Evolutionary conservation across 2,329 filamentous ascomycete species (phyloP), one percentile per base, ranked within the genome.

Genomic region (Diaporthe caulivora): DNA sequence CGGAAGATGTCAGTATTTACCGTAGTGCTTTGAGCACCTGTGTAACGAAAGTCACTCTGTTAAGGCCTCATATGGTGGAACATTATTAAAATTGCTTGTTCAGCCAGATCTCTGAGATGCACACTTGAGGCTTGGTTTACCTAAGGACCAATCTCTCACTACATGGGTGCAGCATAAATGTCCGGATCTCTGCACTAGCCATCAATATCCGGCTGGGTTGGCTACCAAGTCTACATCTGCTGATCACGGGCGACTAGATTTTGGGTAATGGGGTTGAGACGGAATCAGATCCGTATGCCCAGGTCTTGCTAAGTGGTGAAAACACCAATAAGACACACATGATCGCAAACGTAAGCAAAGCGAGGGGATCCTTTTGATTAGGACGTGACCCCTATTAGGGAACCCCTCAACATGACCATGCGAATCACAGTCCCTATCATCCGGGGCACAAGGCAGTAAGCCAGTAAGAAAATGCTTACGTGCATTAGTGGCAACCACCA

Each of bases 401-500:
- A 40, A 17, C 0, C 0, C 15, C 21, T 31, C 21, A 51, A 13
- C 8, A 26, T 37, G 29, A n/a, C 15, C 44, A 67, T 8, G 47
- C 47, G 31, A 11, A 34, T 29, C 62, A 67, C 37, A 9, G 21
- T 3, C n/a, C n/a, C 62, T 18, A 26, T 40, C 29, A 3, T 37
- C 17, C n/a, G 26, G 31, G 44, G n/a, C 34, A 51, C 1, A 67
- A 53, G 29, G 44, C 62, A 51, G n/a, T n/a, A n/a, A n/a, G n/a
- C 31, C 47, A 53, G n/a, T 40, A 26, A 51, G 62, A 47, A 44
- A 49, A n/a, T 67, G 62, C 62, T 67, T 53, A 67, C 62, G 11
- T 67, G 62, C 62, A 67, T 67, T 67, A 53, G 47, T 51, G 47
- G 44, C 31, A 67, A n/a, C 62, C 62, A 37, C 47, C 29, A 67